A percentile compares a stretch with the other conserved stretches of the same genome.
phyloP scores from a whole-genome alignment of 805 yeast species.

The Cyberlindnera xylosilytica region DNA sequence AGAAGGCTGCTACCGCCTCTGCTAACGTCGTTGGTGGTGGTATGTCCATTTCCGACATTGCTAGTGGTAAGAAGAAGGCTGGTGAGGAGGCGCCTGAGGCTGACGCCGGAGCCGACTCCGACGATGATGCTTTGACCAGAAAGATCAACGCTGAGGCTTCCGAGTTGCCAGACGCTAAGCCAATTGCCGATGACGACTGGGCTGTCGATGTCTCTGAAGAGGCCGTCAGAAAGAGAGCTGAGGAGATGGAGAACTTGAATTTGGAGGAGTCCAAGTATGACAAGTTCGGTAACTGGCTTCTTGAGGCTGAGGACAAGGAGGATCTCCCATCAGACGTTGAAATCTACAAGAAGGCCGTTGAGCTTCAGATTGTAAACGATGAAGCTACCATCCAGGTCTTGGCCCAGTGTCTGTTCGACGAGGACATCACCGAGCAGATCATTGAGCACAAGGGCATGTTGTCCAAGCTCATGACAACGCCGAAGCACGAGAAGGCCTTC shows the following conservation, averaged over 20 bases:
- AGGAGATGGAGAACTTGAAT: constrained; percentile 70
- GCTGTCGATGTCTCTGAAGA: constrained; percentile 96
- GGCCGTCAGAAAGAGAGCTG: constrained; percentile 89
- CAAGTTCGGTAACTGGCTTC: constrained; percentile 88
- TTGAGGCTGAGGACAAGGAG: constrained; percentile 43
- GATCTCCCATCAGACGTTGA: constrained; percentile 82
- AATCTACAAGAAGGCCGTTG: constrained; percentile 84
- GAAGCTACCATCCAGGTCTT: constrained; percentile 84
- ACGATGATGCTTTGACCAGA: constrained; percentile 72
- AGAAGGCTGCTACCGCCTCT: constrained; percentile 79
- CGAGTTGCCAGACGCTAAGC: constrained; percentile 55
- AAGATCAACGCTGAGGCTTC: constrained; percentile 85
- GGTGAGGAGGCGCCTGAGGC: constrained; percentile 38
- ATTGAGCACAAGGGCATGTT: constrained; percentile 79
- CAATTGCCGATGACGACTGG: constrained; percentile 90
- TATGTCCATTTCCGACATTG: constrained; percentile 74
- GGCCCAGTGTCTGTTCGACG: constrained; percentile 85
- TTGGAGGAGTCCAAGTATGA: constrained; percentile 49
- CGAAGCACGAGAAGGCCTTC: constrained; percentile 79
- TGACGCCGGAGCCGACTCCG: constrained; percentile 60
- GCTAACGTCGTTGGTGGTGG: constrained; percentile 90
- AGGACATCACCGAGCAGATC: constrained; percentile 69
- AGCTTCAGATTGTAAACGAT: constrained; percentile 66
- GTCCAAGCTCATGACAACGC: constrained; percentile 65
- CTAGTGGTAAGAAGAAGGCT: constrained; percentile 42